Conservation (phyloP, 345 rosid genomes). For the Noccaea bulbosa region DNA sequence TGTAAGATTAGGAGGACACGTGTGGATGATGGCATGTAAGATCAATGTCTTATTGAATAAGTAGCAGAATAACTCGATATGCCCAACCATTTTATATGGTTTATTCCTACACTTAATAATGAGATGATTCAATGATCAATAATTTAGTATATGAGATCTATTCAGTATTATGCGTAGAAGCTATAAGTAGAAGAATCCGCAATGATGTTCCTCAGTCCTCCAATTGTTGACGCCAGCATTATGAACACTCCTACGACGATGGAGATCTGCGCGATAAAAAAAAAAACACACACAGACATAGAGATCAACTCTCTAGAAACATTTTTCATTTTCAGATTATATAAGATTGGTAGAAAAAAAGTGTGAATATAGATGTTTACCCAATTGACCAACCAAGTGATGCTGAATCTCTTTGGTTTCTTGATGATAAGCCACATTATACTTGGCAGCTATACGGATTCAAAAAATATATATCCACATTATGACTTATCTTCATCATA, state of each 20-base stretch:
- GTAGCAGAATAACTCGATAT: slow-evolving; percentile 19
- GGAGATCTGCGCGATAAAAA: slow-evolving; percentile 47
- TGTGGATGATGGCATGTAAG: neutral
- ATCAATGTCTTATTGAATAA: slow-evolving; percentile 15
- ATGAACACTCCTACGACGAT: slow-evolving; percentile 73
- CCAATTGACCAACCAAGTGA: slow-evolving; percentile 87
- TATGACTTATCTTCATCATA: slow-evolving; percentile 11
- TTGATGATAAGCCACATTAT: slow-evolving; percentile 89
- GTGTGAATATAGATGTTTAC: slow-evolving; percentile 46
- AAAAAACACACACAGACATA: neutral
- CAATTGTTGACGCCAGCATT: slow-evolving; percentile 90
- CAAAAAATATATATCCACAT: slow-evolving; percentile 9
- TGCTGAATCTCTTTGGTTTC: slow-evolving; percentile 80
- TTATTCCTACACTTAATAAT: slow-evolving; percentile 34
- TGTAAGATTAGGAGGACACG: neutral
- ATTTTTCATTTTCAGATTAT: neutral
- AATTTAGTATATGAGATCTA: neutral
- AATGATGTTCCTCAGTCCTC: slow-evolving; percentile 85
- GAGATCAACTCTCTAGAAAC: neutral
- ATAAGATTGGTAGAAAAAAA: neutral
- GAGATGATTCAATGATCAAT: slow-evolving; percentile 26
- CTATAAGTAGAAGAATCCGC: slow-evolving; percentile 76
- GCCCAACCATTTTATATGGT: slow-evolving; percentile 3
- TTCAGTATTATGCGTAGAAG: slow-evolving; percentile 59
- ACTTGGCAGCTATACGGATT: slow-evolving; percentile 79